Evolutionary conservation across 1,139 yeast species (phyloP).

Genomic region (Pichia sp.): DNA sequence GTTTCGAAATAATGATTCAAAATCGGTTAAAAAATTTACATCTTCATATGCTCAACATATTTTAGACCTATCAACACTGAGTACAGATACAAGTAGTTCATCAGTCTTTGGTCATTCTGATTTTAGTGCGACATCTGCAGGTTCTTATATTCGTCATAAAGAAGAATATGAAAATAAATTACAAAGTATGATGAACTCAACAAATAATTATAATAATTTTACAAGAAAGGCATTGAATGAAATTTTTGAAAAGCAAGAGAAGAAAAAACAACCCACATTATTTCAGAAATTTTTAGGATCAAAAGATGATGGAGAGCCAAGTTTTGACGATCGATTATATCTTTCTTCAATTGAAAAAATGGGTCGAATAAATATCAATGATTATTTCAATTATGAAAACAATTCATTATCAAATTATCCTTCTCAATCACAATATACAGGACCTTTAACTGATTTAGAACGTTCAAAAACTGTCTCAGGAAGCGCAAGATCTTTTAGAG

Average conservation of each 20-base stretch:
- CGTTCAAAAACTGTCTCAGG: constrained; percentile 71
- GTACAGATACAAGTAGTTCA: constrained; percentile 30
- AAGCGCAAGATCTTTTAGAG: constrained; percentile 63
- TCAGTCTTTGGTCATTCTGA: constrained; percentile 42
- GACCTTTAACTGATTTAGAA: constrained; percentile 45
- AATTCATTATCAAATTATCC: neutral
- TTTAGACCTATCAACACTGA: constrained; percentile 25
- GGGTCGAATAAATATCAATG: constrained; percentile 7
- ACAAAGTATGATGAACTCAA: constrained; percentile 35
- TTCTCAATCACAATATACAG: neutral
- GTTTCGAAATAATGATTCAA: constrained; percentile 12
- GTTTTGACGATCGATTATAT: constrained; percentile 28
- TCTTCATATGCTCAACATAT: constrained; percentile 24
- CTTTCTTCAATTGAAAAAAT: constrained; percentile 20
- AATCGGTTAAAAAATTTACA: constrained; percentile 9
- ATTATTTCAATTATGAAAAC: neutral
- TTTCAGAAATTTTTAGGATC: constrained; percentile 33
- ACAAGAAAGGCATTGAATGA: constrained; percentile 36
- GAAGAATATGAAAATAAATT: constrained; percentile 20
- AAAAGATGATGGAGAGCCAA: constrained; percentile 14
- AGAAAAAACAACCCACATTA: constrained; percentile 44
- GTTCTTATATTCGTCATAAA: constrained; percentile 71
- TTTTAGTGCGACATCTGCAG: constrained; percentile 86
- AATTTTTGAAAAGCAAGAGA: constrained; percentile 40
- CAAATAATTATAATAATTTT: constrained; percentile 22